phyloP scores from a whole-genome alignment of 1,284 basidiomycete species.

The Trametes polyzona region DNA sequence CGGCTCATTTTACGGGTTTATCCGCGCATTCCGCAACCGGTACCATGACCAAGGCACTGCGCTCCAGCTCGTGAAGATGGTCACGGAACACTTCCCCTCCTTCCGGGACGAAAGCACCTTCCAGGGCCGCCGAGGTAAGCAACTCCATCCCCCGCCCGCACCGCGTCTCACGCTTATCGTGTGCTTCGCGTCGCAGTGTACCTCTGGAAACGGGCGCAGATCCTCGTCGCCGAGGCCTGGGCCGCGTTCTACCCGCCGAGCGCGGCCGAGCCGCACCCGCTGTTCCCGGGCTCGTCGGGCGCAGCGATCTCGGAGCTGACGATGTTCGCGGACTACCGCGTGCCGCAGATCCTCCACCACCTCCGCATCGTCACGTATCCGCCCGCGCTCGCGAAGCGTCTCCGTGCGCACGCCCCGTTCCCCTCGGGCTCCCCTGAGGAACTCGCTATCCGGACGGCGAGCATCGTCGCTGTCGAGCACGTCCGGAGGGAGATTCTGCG shows the following conservation, averaged over 20 bases:
- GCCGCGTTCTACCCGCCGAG: slow-evolving; percentile 68
- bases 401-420: slow-evolving; percentile 50
- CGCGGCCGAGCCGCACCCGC: slow-evolving; percentile 55
- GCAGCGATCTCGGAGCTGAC: slow-evolving; percentile 68
- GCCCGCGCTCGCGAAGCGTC: slow-evolving; percentile 49
- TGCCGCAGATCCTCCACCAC: slow-evolving; percentile 84
- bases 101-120: slow-evolving; percentile 73
- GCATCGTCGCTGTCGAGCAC: slow-evolving; percentile 77
- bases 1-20: slow-evolving; percentile 71
- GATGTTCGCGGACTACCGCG: slow-evolving; percentile 89
- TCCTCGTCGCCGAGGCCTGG: slow-evolving; percentile 85
- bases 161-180: slow-evolving; percentile 1
- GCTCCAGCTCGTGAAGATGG: slow-evolving; percentile 71
- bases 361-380: slow-evolving; percentile 74
- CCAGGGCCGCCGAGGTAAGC: slow-evolving; percentile 59
- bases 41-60: slow-evolving; percentile 61
- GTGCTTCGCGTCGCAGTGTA: slow-evolving; percentile 50
- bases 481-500: slow-evolving; percentile 57
- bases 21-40: slow-evolving; percentile 60
- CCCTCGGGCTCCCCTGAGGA: slow-evolving; percentile 65
- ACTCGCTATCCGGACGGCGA: slow-evolving; percentile 71
- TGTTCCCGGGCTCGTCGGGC: slow-evolving; percentile 58
- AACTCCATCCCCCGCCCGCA: not conserved
- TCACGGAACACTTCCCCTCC: slow-evolving; percentile 70
- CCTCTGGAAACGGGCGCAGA: slow-evolving; percentile 86